Evolutionary conservation across 108 stramenopile species (phyloP).

Genomic region (Parmales sp.): DNA sequence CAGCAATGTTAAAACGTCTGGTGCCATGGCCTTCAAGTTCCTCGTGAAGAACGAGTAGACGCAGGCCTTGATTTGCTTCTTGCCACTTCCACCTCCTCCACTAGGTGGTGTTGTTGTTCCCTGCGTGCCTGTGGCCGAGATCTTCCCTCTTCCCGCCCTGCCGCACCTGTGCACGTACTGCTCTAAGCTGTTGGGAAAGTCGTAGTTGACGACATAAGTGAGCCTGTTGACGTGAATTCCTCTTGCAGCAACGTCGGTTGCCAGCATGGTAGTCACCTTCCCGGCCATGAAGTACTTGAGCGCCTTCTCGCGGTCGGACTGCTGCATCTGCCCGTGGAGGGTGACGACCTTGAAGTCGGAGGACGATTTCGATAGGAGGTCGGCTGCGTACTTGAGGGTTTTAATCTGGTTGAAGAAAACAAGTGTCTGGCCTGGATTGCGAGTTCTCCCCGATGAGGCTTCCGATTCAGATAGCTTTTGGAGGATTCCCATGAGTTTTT

Average conservation of each 20-base stretch:
- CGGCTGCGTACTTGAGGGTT: constrained; percentile 42
- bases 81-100: constrained; percentile 24
- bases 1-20: constrained; percentile 46
- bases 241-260: constrained; percentile 92
- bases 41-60: constrained; percentile 66
- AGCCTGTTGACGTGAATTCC: constrained; percentile 82
- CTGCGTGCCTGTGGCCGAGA: neutral
- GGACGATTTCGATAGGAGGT: constrained; percentile 46
- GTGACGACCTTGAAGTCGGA: constrained; percentile 23
- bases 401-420: constrained; percentile 55
- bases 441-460: constrained; percentile 13
- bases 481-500: constrained; percentile 55
- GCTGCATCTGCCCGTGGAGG: constrained; percentile 52
- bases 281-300: constrained; percentile 38
- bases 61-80: constrained; percentile 16
- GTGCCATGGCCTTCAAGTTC: constrained; percentile 49
- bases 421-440: constrained; percentile 30
- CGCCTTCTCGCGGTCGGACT: constrained; percentile 37
- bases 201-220: constrained; percentile 83
- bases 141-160: constrained; percentile 40
- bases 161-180: constrained; percentile 71
- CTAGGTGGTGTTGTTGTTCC: neutral
- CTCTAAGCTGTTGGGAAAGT: constrained; percentile 76
- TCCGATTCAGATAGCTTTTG: constrained; percentile 30
- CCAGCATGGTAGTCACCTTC: constrained; percentile 65